These are phyloP conservation scores for Cutaneotrichosporon sp. DNA, from an alignment of 1,284 basidiomycete species.

Conservation along the genomic window DNA sequence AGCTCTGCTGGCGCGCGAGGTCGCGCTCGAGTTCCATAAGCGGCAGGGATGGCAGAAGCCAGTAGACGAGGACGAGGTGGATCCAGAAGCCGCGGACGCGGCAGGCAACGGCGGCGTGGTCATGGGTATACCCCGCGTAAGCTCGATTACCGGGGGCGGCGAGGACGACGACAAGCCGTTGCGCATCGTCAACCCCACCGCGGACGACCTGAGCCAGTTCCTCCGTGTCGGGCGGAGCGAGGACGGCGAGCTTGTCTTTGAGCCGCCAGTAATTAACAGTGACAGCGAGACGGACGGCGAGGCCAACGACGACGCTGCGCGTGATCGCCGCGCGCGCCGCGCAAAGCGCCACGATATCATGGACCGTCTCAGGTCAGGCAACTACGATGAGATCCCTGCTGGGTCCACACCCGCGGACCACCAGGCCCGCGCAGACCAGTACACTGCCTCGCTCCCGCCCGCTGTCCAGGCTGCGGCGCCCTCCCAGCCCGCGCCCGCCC, in stretches of 20 bases:
- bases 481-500: too few relatives aligned
- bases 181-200: conserved; percentile 40
- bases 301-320: conserved; percentile 21
- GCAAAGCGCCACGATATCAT: conserved; percentile 10
- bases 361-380: conserved; percentile 10
- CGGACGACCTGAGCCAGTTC: conserved; percentile 37
- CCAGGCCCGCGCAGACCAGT: background rate
- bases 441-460: conserved; percentile 4
- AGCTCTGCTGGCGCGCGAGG: conserved; percentile 38
- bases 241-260: conserved; percentile 46
- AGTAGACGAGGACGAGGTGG: conserved; percentile 25
- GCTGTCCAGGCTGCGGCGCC: conserved; percentile 2
- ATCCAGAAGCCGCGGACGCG: conserved; percentile 13
- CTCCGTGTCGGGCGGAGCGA: conserved; percentile 43
- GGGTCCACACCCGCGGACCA: background rate
- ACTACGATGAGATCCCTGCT: conserved; percentile 18
- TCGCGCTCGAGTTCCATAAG: conserved; percentile 41
- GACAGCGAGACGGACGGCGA: conserved; percentile 26
- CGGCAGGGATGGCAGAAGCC: conserved; percentile 26
- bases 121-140: conserved; percentile 33
- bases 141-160: conserved; percentile 17
- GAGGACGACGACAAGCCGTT: conserved; percentile 15
- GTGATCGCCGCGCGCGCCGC: conserved; percentile 15
- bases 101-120: conserved; percentile 19
- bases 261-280: conserved; percentile 21